Conservation (phyloP, 2,329 filamentous ascomycete genomes). For the Penicillium sp. region DNA sequence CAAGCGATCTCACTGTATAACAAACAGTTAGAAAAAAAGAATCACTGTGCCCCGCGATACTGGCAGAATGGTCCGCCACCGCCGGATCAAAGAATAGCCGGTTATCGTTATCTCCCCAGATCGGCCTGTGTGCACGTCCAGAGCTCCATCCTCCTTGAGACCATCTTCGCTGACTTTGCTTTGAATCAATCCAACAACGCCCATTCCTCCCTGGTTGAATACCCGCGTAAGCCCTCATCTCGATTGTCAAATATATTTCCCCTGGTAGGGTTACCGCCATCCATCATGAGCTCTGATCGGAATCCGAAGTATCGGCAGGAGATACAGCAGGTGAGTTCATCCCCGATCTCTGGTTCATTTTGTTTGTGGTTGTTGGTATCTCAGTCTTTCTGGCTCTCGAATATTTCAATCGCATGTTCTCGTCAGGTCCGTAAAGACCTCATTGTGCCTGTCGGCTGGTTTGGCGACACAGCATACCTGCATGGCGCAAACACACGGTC, state of each 20-base stretch:
- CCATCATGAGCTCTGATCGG: slow-evolving; percentile 66
- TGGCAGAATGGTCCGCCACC: slow-evolving; percentile 18
- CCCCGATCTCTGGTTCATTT: not conserved
- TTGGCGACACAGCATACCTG: not conserved
- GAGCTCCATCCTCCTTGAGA: slow-evolving; percentile 5
- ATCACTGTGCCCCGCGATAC: slow-evolving; percentile 15
- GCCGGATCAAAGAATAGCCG: slow-evolving; percentile 22
- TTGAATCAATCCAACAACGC: not conserved
- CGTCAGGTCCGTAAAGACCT: not conserved
- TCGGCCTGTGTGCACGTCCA: slow-evolving; percentile 6
- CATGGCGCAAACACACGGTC: not conserved
- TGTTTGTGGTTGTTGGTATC: not conserved
- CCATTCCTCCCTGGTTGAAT: not conserved
- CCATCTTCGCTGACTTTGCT: not conserved
- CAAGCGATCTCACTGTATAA: not conserved
- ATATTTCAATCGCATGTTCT: not conserved
- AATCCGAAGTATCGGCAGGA: slow-evolving; percentile 91
- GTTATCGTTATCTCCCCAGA: slow-evolving; percentile 10
- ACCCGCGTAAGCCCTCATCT: not conserved
- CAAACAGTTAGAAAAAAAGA: not conserved
- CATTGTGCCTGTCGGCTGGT: not conserved
- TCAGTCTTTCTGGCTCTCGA: not conserved
- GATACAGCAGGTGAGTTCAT: slow-evolving; percentile 80
- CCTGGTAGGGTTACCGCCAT: not conserved
- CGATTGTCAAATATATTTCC: not conserved